Evolutionary conservation across 345 rosid genomes (phyloP).

Genomic region (Jatropha curcas): DNA sequence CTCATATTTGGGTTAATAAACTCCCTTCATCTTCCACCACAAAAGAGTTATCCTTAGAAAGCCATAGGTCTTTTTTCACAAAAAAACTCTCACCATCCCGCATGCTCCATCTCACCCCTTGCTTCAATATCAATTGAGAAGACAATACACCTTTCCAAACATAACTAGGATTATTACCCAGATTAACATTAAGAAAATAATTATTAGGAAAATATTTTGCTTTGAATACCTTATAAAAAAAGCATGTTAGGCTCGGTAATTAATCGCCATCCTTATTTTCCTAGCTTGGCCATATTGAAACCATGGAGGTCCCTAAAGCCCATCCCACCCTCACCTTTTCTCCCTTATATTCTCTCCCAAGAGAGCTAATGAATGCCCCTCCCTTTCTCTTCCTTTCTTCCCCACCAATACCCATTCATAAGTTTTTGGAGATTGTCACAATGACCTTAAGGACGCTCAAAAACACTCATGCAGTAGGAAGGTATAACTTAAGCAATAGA

Average conservation of each 20-base stretch:
- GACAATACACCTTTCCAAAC: not conserved
- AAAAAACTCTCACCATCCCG: too few relatives aligned
- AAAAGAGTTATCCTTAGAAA: too few relatives aligned
- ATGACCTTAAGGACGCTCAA: not conserved
- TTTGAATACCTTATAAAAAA: too few relatives aligned
- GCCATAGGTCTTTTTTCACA: too few relatives aligned
- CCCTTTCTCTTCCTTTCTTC: not conserved
- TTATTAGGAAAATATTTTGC: not conserved
- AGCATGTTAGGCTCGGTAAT: not conserved
- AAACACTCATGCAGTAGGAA: not conserved
- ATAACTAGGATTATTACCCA: not conserved
- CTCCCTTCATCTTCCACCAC: too few relatives aligned
- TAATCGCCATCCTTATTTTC: not conserved
- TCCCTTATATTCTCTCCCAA: not conserved
- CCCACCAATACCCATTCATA: not conserved
- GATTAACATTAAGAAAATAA: too few relatives aligned
- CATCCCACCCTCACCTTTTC: not conserved
- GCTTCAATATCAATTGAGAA: too few relatives aligned
- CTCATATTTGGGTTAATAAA: too few relatives aligned
- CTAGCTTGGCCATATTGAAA: not conserved
- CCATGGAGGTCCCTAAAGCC: not conserved
- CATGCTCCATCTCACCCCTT: too few relatives aligned
- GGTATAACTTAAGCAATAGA: not conserved
- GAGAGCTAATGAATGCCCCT: not conserved
- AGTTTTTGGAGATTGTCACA: not conserved